Conservation (phyloP, 1,284 basidiomycete species). For the Cutaneotrichosporon arboriforme region DNA sequence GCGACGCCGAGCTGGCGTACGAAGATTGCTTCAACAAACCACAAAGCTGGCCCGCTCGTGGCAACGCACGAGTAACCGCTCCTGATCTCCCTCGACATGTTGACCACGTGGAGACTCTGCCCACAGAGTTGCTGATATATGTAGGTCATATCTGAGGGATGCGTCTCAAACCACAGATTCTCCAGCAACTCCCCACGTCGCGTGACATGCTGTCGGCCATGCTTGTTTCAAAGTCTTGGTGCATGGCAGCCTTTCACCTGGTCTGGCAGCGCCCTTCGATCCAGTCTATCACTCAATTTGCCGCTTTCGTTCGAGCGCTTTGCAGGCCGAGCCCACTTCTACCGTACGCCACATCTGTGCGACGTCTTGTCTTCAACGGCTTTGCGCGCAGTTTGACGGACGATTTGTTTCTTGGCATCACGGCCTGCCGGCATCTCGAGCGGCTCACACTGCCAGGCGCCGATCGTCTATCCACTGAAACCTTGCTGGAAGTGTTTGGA, state of each 20-base stretch:
- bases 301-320: conserved; percentile 27
- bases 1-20: conserved; percentile 3
- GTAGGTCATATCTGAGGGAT: conserved; percentile 12
- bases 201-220: conserved; percentile 70
- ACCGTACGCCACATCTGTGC: conserved; percentile 80
- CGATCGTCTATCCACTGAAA: conserved; percentile 62
- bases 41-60: too few relatives aligned
- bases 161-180: conserved; percentile 56
- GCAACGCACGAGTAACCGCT: too few relatives aligned
- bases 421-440: conserved; percentile 76
- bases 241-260: conserved; percentile 88
- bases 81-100: too few relatives aligned
- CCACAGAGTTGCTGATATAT: conserved; percentile 73
- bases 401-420: conserved; percentile 67
- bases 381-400: conserved; percentile 71
- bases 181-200: conserved; percentile 71
- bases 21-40: background rate
- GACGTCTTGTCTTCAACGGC: conserved; percentile 81
- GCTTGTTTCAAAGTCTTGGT: conserved; percentile 87
- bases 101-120: conserved; percentile 50
- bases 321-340: conserved; percentile 60
- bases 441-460: conserved; percentile 87
- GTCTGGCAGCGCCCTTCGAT: conserved; percentile 89
- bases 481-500: conserved; percentile 64
- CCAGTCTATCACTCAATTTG: conserved; percentile 54